Base-by-base conservation (phyloP, 345 rosid genomes). In the Boechera retrofracta region DNA sequence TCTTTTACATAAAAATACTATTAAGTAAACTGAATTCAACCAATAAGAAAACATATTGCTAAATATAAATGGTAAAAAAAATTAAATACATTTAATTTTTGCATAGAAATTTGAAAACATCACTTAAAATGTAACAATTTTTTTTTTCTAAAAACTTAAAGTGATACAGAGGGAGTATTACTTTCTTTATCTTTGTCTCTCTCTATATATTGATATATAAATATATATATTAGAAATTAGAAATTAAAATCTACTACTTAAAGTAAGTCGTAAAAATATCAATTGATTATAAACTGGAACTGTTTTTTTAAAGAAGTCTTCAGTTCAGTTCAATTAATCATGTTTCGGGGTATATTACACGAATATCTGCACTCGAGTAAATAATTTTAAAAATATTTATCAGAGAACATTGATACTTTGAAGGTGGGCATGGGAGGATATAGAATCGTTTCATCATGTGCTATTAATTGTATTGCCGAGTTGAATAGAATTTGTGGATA, bases 311-410 rank as follows among this genome's bases (percentile, higher is more conserved):
- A 47, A 1, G 26, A 0, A 18, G 41, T 58, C 63, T 58, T 58
- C 4, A n/a, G 21, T 47, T 15, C 7, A n/a, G 6, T 57, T 57
- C 6, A 49, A 36, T 5, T 48, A 73, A 32, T 42, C n/a, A 18
- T 33, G 7, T 47, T 64, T 24, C 59, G 58, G 66, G 72, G 78
- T 56, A 74, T 74, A 74, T 74, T 56, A 74, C 59, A 56, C 35
- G 78, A 45, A 74, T 74, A 74, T 66, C 41, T 74, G 48, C 58
- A 64, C 13, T 56, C 29, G 36, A 42, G 64, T 41, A 55, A 69
- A 51, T 41, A 70, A 62, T 35, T 69, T 7, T 24, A 15, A 35
- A 61, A 24, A 28, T 32, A 53, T 29, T 26, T 13, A 31, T 77
- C 26, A 29, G 13, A 64, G 65, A 55, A 54, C 65, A 64, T 42